These are phyloP conservation scores for Crucibulum laeve DNA, from an alignment of 768 basidiomycete genomes.

Conservation along the genomic window DNA sequence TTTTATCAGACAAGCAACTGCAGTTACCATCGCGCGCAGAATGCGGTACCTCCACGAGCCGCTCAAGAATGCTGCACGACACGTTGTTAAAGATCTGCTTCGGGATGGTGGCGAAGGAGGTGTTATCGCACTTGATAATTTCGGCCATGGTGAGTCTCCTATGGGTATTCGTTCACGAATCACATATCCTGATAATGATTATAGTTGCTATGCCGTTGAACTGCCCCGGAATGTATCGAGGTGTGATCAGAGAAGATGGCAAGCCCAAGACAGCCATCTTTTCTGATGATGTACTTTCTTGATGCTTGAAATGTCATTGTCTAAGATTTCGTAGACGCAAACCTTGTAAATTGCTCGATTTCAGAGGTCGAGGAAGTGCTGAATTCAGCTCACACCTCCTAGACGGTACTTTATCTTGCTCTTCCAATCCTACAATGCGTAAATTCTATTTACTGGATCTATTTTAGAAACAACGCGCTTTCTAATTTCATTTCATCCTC, in stretches of 20 bases:
- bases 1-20: conserved; percentile 70
- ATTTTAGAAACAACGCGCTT: no score
- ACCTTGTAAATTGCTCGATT: not conserved
- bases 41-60: conserved; percentile 59
- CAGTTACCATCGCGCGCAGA: conserved; percentile 60
- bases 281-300: conserved; percentile 51
- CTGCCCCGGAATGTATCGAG: conserved; percentile 80
- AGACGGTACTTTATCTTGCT: not conserved
- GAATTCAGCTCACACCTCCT: not conserved
- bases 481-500: no score
- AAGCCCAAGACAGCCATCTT: conserved; percentile 75
- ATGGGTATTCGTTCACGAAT: not conserved
- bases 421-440: no score
- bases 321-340: not conserved
- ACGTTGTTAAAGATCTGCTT: conserved; percentile 55
- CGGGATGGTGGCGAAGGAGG: conserved; percentile 66
- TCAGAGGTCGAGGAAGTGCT: not conserved
- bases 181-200: not conserved
- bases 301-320: not conserved
- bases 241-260: conserved; percentile 67
- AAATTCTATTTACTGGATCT: no score
- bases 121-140: conserved; percentile 65
- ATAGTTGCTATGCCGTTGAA: conserved; percentile 73
- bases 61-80: conserved; percentile 47
- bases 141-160: conserved; percentile 55